Conservation (phyloP, 352 stramenopile genomes). For the Plasmopara halstedii region DNA sequence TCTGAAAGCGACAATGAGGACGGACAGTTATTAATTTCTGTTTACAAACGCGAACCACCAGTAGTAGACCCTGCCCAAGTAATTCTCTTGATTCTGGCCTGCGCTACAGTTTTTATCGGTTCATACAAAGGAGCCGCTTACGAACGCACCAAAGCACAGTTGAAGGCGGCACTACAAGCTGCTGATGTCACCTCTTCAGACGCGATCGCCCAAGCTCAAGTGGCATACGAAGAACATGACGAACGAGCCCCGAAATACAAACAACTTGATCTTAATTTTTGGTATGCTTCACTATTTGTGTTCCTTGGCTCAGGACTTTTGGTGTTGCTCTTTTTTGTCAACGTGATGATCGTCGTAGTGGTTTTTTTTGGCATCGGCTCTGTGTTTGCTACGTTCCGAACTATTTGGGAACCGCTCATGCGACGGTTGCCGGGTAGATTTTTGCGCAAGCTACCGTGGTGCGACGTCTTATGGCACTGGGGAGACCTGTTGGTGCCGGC, state of each 20-base stretch:
- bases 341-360: conserved; percentile 75
- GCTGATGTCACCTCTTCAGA: conserved; percentile 47
- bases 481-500: conserved; percentile 35
- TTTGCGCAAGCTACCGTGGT: conserved; percentile 33
- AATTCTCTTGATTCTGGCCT: conserved; percentile 72
- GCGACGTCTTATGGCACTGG: conserved; percentile 37
- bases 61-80: conserved; percentile 54
- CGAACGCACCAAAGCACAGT: conserved; percentile 58
- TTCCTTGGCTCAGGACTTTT: conserved; percentile 86
- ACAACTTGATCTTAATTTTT: conserved; percentile 80
- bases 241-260: conserved; percentile 47
- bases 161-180: conserved; percentile 37
- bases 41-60: conserved; percentile 57
- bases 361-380: conserved; percentile 54
- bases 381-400: conserved; percentile 44
- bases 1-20: conserved; percentile 15
- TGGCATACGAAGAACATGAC: conserved; percentile 54
- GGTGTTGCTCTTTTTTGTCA: conserved; percentile 86
- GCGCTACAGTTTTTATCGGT: conserved; percentile 60
- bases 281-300: conserved; percentile 87
- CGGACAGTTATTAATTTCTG: conserved; percentile 35
- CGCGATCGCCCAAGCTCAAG: conserved; percentile 34
- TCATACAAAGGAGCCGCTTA: conserved; percentile 61
- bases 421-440: conserved; percentile 19
- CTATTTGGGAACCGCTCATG: conserved; percentile 57